phyloP scores from a whole-genome alignment of 1,139 yeast genomes.

The Yamadazyma pseudoaaseri region DNA sequence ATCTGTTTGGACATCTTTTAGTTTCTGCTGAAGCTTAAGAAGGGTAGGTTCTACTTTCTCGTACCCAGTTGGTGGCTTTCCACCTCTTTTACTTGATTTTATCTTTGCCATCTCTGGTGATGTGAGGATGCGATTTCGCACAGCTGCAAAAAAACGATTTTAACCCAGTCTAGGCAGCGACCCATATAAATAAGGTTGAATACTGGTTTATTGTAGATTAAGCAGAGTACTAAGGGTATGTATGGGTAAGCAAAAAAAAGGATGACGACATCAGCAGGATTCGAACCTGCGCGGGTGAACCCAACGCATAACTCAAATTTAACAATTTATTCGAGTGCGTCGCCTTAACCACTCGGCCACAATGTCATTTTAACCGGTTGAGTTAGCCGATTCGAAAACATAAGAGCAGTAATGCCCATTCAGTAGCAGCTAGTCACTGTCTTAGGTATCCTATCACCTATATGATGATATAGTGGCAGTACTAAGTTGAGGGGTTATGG shows the following conservation, averaged over 20 bases:
- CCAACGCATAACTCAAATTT: slow-evolving; percentile 56
- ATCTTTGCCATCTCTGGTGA: slow-evolving; percentile 38
- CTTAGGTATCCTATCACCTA: no score
- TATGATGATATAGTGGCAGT: no score
- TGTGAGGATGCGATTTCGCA: no score
- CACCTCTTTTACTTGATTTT: slow-evolving; percentile 41
- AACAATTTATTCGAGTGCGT: slow-evolving; percentile 62
- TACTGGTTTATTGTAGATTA: no score
- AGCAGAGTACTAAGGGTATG: no score
- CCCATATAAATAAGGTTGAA: no score
- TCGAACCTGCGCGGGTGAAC: slow-evolving; percentile 89
- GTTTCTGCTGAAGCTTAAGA: slow-evolving; percentile 55
- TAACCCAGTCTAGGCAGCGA: no score
- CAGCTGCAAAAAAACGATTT: no score
- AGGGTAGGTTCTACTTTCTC: slow-evolving; percentile 69
- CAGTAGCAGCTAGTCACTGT: no score
- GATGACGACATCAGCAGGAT: slow-evolving; percentile 80
- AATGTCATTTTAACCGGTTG: slow-evolving; percentile 39
- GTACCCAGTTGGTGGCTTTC: slow-evolving; percentile 73
- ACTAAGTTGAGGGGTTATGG: no score
- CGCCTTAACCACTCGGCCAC: slow-evolving; percentile 84
- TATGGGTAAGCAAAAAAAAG: slow-evolving; percentile 20
- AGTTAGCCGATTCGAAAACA: no score
- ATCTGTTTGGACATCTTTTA: slow-evolving; percentile 55
- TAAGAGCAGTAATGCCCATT: no score